Evolutionary conservation across 257 asterid species (phyloP), one percentile per base, ranked within the genome.

Genomic region (Nicotiana attenuata): DNA sequence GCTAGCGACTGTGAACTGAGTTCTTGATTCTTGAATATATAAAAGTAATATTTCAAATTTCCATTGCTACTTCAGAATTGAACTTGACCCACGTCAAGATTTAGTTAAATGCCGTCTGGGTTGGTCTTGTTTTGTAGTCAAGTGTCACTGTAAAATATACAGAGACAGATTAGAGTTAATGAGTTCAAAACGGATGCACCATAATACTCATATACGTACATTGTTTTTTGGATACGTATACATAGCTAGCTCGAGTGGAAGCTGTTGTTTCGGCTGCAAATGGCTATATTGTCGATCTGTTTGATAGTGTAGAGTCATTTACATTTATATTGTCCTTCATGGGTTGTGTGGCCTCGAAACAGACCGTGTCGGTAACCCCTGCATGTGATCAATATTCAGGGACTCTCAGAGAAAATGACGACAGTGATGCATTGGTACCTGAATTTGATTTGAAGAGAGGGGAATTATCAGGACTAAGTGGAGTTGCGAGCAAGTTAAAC

Each of bases 271-370:
- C 17, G 1, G 17, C 5, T 41, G 47, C 47, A 41, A 41, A 41
- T 53, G n/a, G 59, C 59, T 15, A 53, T 15, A 14, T 53, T 53
- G 59, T 6, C 59, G 2, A 28, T 53, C 59, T 53, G 8, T 53
- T 53, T 53, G 59, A 53, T 15, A 6, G 59, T 53, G 20, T 15
- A 53, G 20, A 41, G 10, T 41, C 47, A 41, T 41, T 41, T 41
- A 41, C 2, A 41, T 7, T 41, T 41, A 13, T 50, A 50, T 50
- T 53, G 59, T 68, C 24, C 77, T 56, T 68, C 33, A 94, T 94
- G 98, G 98, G 98, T 76, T 94, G 97, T 88, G 97, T 92, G 87
- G 80, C 98, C 73, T 89, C 97, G 41, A 94, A 94, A 87, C 95
- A 91, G 84, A 85, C 91, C 41, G 97, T 90, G 66, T 83, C 96